These are phyloP conservation scores for Fusarium solani-melongenae DNA, from an alignment of 2,329 filamentous ascomycete species.

Conservation along the genomic window DNA sequence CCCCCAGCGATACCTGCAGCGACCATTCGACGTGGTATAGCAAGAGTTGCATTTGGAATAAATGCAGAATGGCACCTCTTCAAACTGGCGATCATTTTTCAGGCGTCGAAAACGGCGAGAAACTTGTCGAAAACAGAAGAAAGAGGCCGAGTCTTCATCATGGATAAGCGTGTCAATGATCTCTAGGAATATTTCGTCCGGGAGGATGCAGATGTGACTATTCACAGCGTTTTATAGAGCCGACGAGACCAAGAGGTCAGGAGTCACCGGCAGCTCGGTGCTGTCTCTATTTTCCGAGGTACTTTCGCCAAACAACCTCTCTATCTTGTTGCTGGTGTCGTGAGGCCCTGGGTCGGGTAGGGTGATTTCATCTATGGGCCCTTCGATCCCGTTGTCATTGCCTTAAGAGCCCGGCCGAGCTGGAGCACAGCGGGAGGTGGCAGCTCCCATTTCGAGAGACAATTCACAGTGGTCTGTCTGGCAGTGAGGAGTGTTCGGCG, in stretches of 20 bases:
- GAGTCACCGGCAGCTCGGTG: background rate
- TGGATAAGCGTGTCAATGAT: background rate
- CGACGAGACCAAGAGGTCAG: background rate
- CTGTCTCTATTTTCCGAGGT: no score
- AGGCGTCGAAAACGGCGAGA: background rate
- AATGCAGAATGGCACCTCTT: background rate
- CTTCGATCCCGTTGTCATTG: no score
- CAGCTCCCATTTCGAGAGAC: no score
- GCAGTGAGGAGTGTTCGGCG: no score
- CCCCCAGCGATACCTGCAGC: no score
- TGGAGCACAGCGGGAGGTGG: no score
- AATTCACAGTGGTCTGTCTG: no score
- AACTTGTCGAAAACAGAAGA: background rate
- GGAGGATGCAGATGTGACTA: background rate
- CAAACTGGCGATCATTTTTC: background rate
- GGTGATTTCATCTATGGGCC: no score
- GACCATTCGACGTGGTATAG: background rate
- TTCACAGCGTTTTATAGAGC: background rate
- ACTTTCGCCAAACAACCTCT: no score
- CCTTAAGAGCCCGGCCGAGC: no score
- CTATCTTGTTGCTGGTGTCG: no score
- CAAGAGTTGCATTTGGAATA: background rate
- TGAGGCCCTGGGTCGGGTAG: no score
- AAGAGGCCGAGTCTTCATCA: background rate
- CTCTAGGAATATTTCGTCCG: background rate